phyloP scores from a whole-genome alignment of 805 yeast genomes.

The Ogataea henricii region DNA sequence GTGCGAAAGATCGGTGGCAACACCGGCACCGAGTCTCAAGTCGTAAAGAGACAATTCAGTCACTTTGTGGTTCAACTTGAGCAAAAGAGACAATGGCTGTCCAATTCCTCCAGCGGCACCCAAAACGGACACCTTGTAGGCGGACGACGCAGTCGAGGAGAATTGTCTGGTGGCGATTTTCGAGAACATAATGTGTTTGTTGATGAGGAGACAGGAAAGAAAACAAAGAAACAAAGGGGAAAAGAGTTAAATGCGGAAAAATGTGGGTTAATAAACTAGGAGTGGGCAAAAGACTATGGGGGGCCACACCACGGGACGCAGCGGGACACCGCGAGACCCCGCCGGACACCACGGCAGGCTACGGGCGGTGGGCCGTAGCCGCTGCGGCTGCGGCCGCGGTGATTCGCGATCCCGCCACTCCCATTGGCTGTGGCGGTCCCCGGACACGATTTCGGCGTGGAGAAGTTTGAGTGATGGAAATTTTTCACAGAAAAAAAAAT shows the following conservation, averaged over 20 bases:
- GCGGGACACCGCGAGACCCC: no score
- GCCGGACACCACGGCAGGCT: background rate
- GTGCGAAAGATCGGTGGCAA: conserved; percentile 94
- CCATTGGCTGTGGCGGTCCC: conserved; percentile 1
- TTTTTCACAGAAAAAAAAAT: no score
- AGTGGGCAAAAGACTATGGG: no score
- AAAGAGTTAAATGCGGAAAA: background rate
- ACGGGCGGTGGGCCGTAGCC: background rate
- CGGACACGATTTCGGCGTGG: conserved; percentile 7
- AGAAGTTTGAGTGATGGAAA: background rate
- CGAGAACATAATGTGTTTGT: conserved; percentile 49
- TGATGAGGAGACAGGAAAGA: background rate
- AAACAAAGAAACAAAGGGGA: conserved; percentile 1
- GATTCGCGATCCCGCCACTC: background rate
- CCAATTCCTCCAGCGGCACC: conserved; percentile 98
- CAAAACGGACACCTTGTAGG: conserved; percentile 77
- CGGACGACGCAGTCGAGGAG: conserved; percentile 63
- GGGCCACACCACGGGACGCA: no score
- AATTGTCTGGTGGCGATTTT: conserved; percentile 54
- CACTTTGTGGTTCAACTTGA: conserved; percentile 87
- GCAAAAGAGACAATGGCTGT: conserved; percentile 77
- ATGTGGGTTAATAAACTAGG: background rate
- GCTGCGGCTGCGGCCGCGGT: background rate
- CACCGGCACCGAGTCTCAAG: conserved; percentile 92
- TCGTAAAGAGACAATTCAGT: conserved; percentile 86